Conservation (phyloP, 345 rosid species). For the Hypericum perforatum region DNA sequence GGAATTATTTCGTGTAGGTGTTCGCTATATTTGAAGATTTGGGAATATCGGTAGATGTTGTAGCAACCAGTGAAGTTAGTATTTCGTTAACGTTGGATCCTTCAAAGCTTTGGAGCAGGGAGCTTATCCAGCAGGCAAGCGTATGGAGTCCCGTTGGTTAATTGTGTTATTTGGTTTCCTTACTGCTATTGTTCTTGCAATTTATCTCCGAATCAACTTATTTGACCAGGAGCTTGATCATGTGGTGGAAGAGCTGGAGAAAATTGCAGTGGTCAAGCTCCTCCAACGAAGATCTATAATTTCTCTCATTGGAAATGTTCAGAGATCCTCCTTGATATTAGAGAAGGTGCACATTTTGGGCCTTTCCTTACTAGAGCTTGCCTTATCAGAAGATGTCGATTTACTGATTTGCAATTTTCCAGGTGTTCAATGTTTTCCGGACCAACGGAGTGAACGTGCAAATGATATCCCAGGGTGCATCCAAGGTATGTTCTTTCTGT, state of each 20-base stretch:
- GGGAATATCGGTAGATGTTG: conserved; percentile 97
- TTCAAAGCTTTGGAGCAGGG: conserved; percentile 95
- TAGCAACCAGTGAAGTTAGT: conserved; percentile 99
- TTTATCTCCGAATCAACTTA: not conserved
- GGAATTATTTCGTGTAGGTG: conserved; percentile 36
- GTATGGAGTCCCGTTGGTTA: conserved; percentile 8
- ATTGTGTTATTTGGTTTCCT: not conserved
- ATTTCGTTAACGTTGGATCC: conserved; percentile 95
- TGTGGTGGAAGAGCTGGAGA: conserved; percentile 94
- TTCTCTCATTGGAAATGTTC: conserved; percentile 89
- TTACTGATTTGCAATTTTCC: conserved; percentile 9
- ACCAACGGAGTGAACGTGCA: conserved; percentile 87
- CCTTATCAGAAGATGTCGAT: not conserved
- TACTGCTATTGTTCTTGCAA: not conserved
- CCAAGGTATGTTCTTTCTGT: conserved; percentile 49
- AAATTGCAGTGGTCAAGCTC: conserved; percentile 84
- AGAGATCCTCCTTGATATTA: conserved; percentile 78
- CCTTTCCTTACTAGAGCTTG: conserved; percentile 9
- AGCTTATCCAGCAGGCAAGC: conserved; percentile 96
- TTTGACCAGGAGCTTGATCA: conserved; percentile 85
- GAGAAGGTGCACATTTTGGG: conserved; percentile 53
- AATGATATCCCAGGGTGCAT: conserved; percentile 99
- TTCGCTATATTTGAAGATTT: conserved; percentile 92
- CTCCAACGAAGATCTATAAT: conserved; percentile 83
- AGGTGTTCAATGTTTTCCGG: conserved; percentile 82